phyloP scores from a whole-genome alignment of 805 yeast species.

The Starmerella kuoi region DNA sequence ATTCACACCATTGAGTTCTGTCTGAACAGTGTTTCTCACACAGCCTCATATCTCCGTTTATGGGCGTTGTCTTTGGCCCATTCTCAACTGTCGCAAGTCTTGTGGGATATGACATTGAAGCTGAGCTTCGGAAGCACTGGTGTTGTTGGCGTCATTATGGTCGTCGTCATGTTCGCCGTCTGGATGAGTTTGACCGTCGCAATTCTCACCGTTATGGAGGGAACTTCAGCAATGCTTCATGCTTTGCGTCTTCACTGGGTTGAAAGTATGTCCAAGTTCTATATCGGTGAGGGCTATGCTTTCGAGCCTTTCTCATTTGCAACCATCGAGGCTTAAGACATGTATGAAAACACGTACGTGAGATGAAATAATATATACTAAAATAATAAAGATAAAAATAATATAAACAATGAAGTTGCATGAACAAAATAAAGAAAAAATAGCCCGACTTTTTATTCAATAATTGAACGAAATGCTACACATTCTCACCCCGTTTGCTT shows the following conservation, averaged over 20 bases:
- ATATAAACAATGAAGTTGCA: too few relatives aligned
- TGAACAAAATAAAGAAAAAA: too few relatives aligned
- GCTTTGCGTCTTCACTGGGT: slow-evolving; percentile 99
- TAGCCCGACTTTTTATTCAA: too few relatives aligned
- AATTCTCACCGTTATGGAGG: slow-evolving; percentile 92
- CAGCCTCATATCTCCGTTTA: slow-evolving; percentile 88
- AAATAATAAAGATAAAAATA: neutral
- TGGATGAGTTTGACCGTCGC: slow-evolving; percentile 90
- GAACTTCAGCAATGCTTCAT: slow-evolving; percentile 97
- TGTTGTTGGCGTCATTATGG: slow-evolving; percentile 52
- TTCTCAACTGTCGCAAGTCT: slow-evolving; percentile 85
- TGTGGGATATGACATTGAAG: slow-evolving; percentile 91
- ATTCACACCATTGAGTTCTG: slow-evolving; percentile 97
- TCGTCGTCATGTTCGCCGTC: slow-evolving; percentile 75
- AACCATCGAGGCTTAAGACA: neutral
- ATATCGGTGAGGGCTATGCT: slow-evolving; percentile 89
- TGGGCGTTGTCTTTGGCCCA: slow-evolving; percentile 98
- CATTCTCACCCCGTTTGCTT: too few relatives aligned
- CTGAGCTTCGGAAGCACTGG: slow-evolving; percentile 65
- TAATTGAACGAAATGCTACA: too few relatives aligned
- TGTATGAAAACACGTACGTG: neutral
- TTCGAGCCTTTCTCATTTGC: slow-evolving; percentile 76
- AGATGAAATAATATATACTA: neutral
- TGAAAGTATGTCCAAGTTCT: slow-evolving; percentile 96
- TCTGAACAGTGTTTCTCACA: slow-evolving; percentile 93